A percentile compares a stretch with the other conserved stretches of the same genome.
These are phyloP conservation scores for Polysphondylium violaceum DNA, from an alignment of 78 protist genomes.

Conservation along the genomic window DNA sequence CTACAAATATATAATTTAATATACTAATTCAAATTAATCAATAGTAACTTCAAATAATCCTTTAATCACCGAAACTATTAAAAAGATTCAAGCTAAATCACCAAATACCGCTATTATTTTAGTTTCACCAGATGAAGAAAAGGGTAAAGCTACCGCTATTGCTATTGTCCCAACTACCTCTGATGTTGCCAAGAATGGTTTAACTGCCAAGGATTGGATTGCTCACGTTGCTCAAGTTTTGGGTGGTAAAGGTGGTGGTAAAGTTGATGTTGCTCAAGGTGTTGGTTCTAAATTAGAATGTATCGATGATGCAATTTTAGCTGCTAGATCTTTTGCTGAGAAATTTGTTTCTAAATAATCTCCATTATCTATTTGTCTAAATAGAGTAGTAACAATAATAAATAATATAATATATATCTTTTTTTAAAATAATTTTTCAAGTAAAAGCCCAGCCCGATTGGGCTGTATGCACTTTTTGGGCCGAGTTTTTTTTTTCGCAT, in stretches of 20 bases:
- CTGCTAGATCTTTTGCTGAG: slow-evolving; percentile 41
- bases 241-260: slow-evolving; percentile 87
- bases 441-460: too few species aligned
- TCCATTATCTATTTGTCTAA: too few species aligned
- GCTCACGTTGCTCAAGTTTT: slow-evolving; percentile 37
- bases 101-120: slow-evolving; percentile 45
- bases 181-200: slow-evolving; percentile 11
- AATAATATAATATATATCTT: too few species aligned
- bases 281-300: slow-evolving; percentile 55
- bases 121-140: slow-evolving; percentile 66
- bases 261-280: slow-evolving; percentile 83
- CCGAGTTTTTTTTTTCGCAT: too few species aligned
- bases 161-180: slow-evolving; percentile 49
- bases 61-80: slow-evolving; percentile 49
- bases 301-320: slow-evolving; percentile 44
- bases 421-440: too few species aligned
- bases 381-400: too few species aligned
- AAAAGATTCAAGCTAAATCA: slow-evolving; percentile 45
- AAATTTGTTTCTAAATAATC: not conserved
- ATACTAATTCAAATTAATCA: too few species aligned
- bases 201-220: slow-evolving; percentile 82
- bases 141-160: slow-evolving; percentile 33
- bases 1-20: too few species aligned
- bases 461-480: too few species aligned
- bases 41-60: slow-evolving; percentile 43